Conservation (phyloP, 1,284 basidiomycete genomes). For the Gymnopus androsaceus region DNA sequence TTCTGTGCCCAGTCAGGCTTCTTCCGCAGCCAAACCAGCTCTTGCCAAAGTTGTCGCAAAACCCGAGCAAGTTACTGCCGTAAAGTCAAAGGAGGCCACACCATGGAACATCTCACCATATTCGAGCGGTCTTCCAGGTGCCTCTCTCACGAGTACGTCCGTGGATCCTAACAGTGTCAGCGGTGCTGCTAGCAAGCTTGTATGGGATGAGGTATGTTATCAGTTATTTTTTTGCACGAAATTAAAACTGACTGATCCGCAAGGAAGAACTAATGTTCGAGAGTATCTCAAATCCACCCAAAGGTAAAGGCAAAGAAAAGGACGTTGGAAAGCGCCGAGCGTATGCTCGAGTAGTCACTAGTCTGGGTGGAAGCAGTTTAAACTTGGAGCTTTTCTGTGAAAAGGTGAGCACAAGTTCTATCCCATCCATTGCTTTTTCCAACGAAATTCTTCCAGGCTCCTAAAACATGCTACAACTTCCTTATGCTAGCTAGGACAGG, state of each 20-base stretch:
- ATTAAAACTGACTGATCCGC: background rate
- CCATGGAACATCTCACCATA: conserved; percentile 92
- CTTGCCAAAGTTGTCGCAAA: conserved; percentile 37
- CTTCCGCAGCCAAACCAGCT: conserved; percentile 31
- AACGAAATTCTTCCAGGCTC: conserved; percentile 58
- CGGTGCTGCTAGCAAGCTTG: conserved; percentile 66
- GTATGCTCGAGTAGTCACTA: conserved; percentile 90
- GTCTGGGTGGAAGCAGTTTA: conserved; percentile 80
- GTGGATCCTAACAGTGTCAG: conserved; percentile 73
- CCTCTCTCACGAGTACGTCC: conserved; percentile 91
- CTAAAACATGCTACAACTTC: conserved; percentile 98
- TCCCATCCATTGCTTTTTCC: background rate
- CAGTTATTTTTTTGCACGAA: background rate
- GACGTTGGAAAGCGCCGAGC: conserved; percentile 87
- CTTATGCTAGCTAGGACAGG: conserved; percentile 87
- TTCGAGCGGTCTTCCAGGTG: conserved; percentile 88
- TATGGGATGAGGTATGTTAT: conserved; percentile 80
- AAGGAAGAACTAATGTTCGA: conserved; percentile 93
- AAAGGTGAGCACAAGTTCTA: conserved; percentile 50
- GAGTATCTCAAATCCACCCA: conserved; percentile 74
- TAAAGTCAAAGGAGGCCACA: conserved; percentile 54
- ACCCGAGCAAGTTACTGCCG: conserved; percentile 35
- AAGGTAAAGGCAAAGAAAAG: conserved; percentile 88
- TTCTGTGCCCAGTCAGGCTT: conserved; percentile 37
- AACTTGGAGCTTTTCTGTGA: conserved; percentile 94